These are phyloP conservation scores for Penicillium sp. DNA, from an alignment of 2,329 filamentous ascomycete species.

Conservation along the genomic window DNA sequence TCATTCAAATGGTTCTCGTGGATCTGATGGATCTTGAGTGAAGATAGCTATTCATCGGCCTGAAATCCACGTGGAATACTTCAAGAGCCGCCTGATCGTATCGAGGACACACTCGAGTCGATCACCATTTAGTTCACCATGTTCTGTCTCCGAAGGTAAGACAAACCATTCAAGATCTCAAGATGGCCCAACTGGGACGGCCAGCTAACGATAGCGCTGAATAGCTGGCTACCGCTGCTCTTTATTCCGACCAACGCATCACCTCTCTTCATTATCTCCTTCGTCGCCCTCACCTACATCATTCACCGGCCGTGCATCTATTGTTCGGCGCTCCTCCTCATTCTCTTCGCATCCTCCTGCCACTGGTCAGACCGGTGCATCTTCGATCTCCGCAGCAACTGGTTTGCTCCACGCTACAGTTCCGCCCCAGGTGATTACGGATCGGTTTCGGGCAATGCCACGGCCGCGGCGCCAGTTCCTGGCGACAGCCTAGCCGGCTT, in stretches of 20 bases:
- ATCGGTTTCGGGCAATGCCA: slow-evolving; percentile 14
- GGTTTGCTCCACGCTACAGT: slow-evolving; percentile 77
- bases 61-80: too few relatives aligned
- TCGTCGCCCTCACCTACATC: slow-evolving; percentile 91
- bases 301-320: slow-evolving; percentile 96
- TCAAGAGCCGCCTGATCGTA: too few relatives aligned
- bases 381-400: slow-evolving; percentile 87
- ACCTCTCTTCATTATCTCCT: slow-evolving; percentile 79
- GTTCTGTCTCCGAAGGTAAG: slow-evolving; percentile 66
- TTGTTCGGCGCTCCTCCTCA: slow-evolving; percentile 91
- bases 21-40: too few relatives aligned
- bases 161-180: background rate
- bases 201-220: background rate
- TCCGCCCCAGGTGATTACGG: slow-evolving; percentile 27
- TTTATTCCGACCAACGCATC: slow-evolving; percentile 85
- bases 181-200: background rate
- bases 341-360: slow-evolving; percentile 88
- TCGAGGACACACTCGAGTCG: too few relatives aligned
- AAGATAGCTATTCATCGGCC: too few relatives aligned
- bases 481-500: slow-evolving; percentile 38
- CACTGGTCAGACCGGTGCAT: slow-evolving; percentile 88
- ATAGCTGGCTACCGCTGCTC: slow-evolving; percentile 79
- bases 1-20: too few relatives aligned
- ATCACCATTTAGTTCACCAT: slow-evolving; percentile 47
- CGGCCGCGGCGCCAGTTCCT: slow-evolving; percentile 23